Base-by-base conservation (phyloP, 805 yeast species). In the Ogataea polymorpha region DNA sequence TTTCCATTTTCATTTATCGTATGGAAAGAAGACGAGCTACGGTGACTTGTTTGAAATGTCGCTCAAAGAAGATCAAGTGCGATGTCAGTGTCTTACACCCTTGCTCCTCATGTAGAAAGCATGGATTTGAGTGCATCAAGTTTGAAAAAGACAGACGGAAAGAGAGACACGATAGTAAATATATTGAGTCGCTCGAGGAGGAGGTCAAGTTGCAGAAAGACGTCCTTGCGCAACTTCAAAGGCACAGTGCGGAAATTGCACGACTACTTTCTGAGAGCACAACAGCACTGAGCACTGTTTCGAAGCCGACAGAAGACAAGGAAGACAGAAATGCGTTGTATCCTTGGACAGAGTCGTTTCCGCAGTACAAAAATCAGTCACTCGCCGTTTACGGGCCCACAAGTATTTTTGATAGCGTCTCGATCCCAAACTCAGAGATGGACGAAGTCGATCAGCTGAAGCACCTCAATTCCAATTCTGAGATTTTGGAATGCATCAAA, bases 371-470 rank as follows among this genome's bases (percentile, higher is more conserved):
- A 18, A 38, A 42, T 7, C 49, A 46, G 12, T 37, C 48, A 9
- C 24, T 43, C 6, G 18, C 40, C 14, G 54, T 49, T 4, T 53
- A 53, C 32, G 59, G 59, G 1, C 54, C 58, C 6, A 50, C 54
- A 6, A 51, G 56, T 28, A 71, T 74, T 8, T 72, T 69, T 47
- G 70, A 67, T 28, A 44, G 43, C 17, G 43, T 39, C 4, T 14
- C 32, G 12, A 44, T 44, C 14, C 47, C 44, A 6, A 39, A 39
- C 21, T 32, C 43, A 2, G 43, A 39, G 16, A n/a, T 13, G 6
- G 36, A 36, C 16, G 43, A 44, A 11, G 35, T 39, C 4, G 26
- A 39, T 6, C 32, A 37, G 23, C 61, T 62, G 14, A 56, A 45
- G 35, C 44, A 50, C 21, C 50, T 65, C 37, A 71, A 66, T 45